These are phyloP conservation scores for Talaromyces ruber DNA, from an alignment of 495 filamentous ascomycete genomes.

Conservation along the genomic window DNA sequence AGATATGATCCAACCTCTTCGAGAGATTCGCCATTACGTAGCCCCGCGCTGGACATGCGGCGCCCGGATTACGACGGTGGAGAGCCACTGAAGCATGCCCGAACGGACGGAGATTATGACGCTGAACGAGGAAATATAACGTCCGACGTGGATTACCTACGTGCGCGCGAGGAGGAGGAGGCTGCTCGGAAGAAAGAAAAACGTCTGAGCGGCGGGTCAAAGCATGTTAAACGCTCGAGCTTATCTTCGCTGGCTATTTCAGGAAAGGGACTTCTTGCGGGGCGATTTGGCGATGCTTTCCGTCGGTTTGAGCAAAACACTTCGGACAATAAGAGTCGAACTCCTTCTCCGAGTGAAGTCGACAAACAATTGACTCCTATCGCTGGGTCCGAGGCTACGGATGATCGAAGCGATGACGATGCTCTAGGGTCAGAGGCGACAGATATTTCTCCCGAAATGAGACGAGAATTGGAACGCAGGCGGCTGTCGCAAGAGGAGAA, in stretches of 20 bases:
- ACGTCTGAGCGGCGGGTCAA: conserved; percentile 49
- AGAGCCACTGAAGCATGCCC: conserved; percentile 25
- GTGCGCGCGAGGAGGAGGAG: conserved; percentile 66
- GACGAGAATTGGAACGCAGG: conserved; percentile 79
- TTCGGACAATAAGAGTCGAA: conserved; percentile 34
- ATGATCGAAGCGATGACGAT: conserved; percentile 60
- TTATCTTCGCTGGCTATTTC: conserved; percentile 67
- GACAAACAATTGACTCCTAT: conserved; percentile 57
- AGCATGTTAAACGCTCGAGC: conserved; percentile 74
- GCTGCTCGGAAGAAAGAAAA: conserved; percentile 61
- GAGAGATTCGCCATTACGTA: conserved; percentile 50
- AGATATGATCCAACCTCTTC: conserved; percentile 57
- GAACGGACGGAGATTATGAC: conserved; percentile 28
- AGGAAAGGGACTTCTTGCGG: conserved; percentile 77
- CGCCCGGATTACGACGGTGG: conserved; percentile 28
- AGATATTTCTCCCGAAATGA: conserved; percentile 79
- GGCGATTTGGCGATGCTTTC: conserved; percentile 94
- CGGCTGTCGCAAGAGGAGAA: conserved; percentile 83
- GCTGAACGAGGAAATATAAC: conserved; percentile 52
- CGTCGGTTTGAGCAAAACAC: conserved; percentile 74
- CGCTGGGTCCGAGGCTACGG: conserved; percentile 66
- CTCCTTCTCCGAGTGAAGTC: conserved; percentile 33
- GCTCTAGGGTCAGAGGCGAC: conserved; percentile 50
- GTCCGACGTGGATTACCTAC: conserved; percentile 83
- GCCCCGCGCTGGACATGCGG: conserved; percentile 30